Conservation (phyloP, 2,329 filamentous ascomycete genomes). For the Neofusicoccum umdonicola region DNA sequence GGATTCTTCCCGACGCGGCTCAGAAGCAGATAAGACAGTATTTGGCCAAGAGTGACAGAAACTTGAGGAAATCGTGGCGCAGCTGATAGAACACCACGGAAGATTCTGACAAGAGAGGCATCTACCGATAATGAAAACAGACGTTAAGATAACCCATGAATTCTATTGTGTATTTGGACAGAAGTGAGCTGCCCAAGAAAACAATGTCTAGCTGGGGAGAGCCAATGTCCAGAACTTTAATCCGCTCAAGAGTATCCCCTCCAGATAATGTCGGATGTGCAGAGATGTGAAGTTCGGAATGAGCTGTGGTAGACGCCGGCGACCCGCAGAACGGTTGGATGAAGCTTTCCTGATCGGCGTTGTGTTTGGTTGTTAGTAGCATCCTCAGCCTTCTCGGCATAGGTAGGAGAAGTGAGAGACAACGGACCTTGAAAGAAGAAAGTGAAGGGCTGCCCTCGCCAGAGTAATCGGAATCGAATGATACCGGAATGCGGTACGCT, state of each 20-base stretch:
- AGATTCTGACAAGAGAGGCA: not conserved
- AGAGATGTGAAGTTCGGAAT: no score
- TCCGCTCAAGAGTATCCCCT: no score
- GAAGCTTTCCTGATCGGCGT: not conserved
- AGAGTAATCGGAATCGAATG: constrained; percentile 95
- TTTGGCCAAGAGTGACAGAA: not conserved
- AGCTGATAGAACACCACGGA: not conserved
- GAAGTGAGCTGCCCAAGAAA: not conserved
- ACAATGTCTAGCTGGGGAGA: not conserved
- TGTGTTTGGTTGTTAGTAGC: constrained; percentile 36
- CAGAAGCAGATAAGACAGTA: not conserved
- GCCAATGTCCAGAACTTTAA: no score
- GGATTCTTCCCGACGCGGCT: not conserved
- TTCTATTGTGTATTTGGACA: not conserved
- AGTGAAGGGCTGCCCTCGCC: constrained; percentile 71
- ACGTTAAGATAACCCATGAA: not conserved
- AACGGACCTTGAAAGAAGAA: constrained; percentile 52
- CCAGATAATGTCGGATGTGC: no score
- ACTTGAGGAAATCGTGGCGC: not conserved
- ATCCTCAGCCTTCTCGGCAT: constrained; percentile 30
- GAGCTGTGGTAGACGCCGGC: no score
- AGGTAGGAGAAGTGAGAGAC: not conserved
- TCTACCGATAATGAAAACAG: not conserved
- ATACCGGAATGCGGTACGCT: constrained; percentile 65
- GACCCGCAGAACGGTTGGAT: not conserved